These are phyloP conservation scores for Coniochaeta prunicola DNA, from an alignment of 2,329 filamentous ascomycete genomes.

Conservation along the genomic window DNA sequence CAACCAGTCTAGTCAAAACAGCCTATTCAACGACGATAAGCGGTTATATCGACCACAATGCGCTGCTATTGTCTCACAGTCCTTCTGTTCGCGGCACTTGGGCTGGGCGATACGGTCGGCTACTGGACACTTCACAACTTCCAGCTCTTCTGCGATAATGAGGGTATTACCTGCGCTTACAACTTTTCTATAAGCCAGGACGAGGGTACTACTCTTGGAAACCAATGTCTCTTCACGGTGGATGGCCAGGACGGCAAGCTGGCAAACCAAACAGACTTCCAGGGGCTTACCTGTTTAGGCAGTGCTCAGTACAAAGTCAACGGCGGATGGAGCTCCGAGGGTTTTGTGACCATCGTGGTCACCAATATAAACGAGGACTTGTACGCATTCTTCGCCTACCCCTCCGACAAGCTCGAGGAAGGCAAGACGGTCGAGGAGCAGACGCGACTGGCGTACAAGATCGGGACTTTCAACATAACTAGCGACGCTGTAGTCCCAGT, in stretches of 20 bases:
- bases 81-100: not conserved
- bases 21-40: no score
- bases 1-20: not conserved
- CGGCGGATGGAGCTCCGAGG: not conserved
- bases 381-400: slow-evolving; percentile 1
- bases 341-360: not conserved
- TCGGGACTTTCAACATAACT: not conserved
- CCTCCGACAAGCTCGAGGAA: not conserved
- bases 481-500: not conserved
- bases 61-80: not conserved
- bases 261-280: not conserved
- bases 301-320: not conserved
- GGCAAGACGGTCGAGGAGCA: not conserved
- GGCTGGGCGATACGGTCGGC: not conserved
- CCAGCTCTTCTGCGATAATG: not conserved
- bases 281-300: not conserved
- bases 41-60: not conserved
- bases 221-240: not conserved
- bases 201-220: not conserved
- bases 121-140: slow-evolving; percentile 2
- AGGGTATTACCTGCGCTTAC: not conserved
- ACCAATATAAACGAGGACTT: not conserved
- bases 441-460: not conserved
- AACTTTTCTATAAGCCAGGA: not conserved
- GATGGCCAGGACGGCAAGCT: not conserved